Conservation (phyloP, 1,139 yeast species). For the Maudiozyma humilis region DNA sequence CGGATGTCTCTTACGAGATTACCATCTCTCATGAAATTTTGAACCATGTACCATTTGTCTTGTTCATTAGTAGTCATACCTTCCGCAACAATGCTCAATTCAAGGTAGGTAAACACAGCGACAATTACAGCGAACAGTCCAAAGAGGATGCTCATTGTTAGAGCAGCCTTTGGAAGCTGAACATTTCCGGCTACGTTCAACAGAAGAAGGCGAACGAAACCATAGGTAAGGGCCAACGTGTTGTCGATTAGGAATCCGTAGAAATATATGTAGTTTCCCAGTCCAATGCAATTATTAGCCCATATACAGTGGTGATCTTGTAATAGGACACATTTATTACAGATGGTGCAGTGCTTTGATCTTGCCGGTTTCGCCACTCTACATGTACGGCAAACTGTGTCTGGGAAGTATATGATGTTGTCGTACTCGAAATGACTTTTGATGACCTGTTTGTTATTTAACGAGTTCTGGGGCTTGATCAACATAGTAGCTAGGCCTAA, state of each 20-base stretch:
- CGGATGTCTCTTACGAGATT: constrained; percentile 27
- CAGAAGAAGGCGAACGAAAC: constrained; percentile 33
- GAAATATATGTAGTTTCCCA: constrained; percentile 66
- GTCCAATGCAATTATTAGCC: constrained; percentile 87
- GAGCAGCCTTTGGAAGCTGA: constrained; percentile 11
- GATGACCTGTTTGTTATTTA: constrained; percentile 5
- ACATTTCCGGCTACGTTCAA: constrained; percentile 4
- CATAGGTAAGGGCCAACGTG: constrained; percentile 47
- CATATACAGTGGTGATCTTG: constrained; percentile 94
- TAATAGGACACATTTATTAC: constrained; percentile 57
- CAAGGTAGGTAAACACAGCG: constrained; percentile 51
- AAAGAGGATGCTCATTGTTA: constrained; percentile 37
- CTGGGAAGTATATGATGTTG: constrained; percentile 48
- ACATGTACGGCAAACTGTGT: constrained; percentile 46
- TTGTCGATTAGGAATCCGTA: constrained; percentile 52
- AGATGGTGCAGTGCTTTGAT: constrained; percentile 78
- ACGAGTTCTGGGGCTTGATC: constrained; percentile 16
- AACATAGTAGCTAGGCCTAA: constrained; percentile 19
- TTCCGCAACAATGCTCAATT: constrained; percentile 51
- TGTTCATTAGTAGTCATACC: constrained; percentile 93
- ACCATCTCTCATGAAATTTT: constrained; percentile 48
- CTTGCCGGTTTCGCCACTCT: constrained; percentile 68
- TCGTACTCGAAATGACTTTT: constrained; percentile 40
- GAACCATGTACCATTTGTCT: constrained; percentile 73
- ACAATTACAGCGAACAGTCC: constrained; percentile 46